Evolutionary conservation across 441 rosid species (phyloP).

Genomic region (Syzygium syzygioides): DNA sequence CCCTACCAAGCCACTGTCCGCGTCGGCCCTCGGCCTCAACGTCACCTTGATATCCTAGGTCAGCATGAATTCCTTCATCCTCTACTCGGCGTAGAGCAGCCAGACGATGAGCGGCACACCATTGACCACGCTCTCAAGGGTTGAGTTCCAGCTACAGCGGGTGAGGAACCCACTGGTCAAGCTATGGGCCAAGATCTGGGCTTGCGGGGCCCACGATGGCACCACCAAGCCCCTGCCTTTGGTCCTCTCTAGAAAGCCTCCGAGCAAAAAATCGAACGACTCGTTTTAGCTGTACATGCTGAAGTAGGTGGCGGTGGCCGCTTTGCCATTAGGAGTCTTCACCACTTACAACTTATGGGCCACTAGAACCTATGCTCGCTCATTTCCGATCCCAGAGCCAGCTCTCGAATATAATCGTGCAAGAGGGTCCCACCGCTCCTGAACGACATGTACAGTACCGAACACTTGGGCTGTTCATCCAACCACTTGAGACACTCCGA

Average conservation of each 20-base stretch:
- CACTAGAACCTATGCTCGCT: conserved; percentile 37
- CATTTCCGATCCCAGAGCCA: conserved; percentile 58
- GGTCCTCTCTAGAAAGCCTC: neutral
- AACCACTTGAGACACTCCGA: conserved; percentile 53
- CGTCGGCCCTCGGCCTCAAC: neutral
- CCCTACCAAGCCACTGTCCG: neutral
- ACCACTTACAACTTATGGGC: conserved; percentile 38
- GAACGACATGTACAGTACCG: conserved; percentile 63
- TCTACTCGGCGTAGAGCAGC: neutral
- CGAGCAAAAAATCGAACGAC: conserved; percentile 20
- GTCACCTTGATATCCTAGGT: neutral
- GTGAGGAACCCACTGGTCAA: neutral
- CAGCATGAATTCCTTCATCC: neutral
- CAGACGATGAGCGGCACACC: neutral
- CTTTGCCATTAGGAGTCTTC: conserved; percentile 35
- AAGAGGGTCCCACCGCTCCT: conserved; percentile 78
- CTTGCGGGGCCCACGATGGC: neutral
- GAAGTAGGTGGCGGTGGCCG: conserved; percentile 35
- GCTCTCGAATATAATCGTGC: conserved; percentile 35
- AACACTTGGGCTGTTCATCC: conserved; percentile 50
- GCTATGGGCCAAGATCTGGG: neutral
- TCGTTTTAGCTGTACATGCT: conserved; percentile 21
- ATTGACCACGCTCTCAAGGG: neutral
- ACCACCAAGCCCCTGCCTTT: neutral
- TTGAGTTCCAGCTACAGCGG: neutral